These are phyloP conservation scores for Calonectria hawksworthii DNA, from an alignment of 2,329 filamentous ascomycete genomes.

Conservation along the genomic window DNA sequence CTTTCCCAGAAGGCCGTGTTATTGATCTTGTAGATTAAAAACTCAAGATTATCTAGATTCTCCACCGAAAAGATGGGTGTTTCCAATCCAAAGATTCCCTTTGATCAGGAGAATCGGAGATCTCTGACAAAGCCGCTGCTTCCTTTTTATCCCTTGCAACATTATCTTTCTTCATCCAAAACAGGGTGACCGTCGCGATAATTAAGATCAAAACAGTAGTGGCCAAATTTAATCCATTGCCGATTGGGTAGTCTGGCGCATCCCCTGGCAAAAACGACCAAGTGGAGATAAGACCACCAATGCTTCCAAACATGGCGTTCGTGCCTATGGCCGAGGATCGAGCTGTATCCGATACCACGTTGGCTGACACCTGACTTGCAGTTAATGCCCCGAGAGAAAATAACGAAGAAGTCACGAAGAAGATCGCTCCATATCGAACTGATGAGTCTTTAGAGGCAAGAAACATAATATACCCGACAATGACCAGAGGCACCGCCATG, in stretches of 20 bases:
- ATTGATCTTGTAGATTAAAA: neutral
- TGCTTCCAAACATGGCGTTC: constrained; percentile 42
- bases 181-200: neutral
- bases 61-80: constrained; percentile 2
- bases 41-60: neutral
- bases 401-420: constrained; percentile 54
- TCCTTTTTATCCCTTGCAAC: neutral
- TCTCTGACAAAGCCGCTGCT: neutral
- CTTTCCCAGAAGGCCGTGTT: neutral
- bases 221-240: constrained; percentile 67
- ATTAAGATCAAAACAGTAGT: neutral
- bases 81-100: neutral
- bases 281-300: constrained; percentile 75
- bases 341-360: constrained; percentile 33
- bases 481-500: constrained; percentile 65
- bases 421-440: constrained; percentile 72
- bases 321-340: constrained; percentile 35
- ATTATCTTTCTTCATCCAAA: constrained; percentile 3
- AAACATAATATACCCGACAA: constrained; percentile 75
- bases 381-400: constrained; percentile 59
- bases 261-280: constrained; percentile 76
- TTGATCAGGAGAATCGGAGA: neutral
- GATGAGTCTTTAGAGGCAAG: constrained; percentile 60
- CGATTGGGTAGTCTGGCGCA: constrained; percentile 75
- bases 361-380: constrained; percentile 31